A percentile compares a stretch with the other conserved stretches of the same genome.
Conservation (phyloP, 306 rosid genomes). For the Pterocarpus macrocarpus region DNA sequence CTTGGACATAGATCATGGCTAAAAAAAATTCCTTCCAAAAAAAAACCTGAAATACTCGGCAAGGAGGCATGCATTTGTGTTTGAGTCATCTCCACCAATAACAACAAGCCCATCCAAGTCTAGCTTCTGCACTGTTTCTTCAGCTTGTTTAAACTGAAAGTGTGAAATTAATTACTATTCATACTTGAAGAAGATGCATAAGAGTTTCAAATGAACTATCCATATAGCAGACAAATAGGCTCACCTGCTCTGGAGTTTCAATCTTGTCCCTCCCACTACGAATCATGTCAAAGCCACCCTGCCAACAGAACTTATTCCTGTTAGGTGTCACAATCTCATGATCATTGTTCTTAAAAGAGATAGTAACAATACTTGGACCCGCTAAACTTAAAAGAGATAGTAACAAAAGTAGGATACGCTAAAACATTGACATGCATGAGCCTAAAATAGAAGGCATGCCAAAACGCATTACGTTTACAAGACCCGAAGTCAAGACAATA, state of each 20-base stretch:
- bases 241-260: slow-evolving; percentile 98
- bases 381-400: not conserved
- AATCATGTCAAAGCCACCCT: slow-evolving; percentile 99
- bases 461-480: slow-evolving; percentile 19
- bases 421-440: slow-evolving; percentile 16
- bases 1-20: slow-evolving; percentile 13
- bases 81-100: slow-evolving; percentile 98
- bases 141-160: slow-evolving; percentile 91
- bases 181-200: slow-evolving; percentile 23
- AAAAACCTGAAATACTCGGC: slow-evolving; percentile 94
- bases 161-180: slow-evolving; percentile 42
- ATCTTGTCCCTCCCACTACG: slow-evolving; percentile 99
- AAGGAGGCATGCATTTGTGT: slow-evolving; percentile 98
- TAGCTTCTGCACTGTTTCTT: slow-evolving; percentile 85
- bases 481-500: slow-evolving; percentile 21
- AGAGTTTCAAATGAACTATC: slow-evolving; percentile 16
- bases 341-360: slow-evolving; percentile 11
- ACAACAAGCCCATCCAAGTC: slow-evolving; percentile 96
- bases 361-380: not conserved
- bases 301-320: slow-evolving; percentile 43
- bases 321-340: slow-evolving; percentile 37
- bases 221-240: slow-evolving; percentile 31
- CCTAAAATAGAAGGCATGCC: slow-evolving; percentile 20
- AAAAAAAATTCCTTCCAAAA: slow-evolving; percentile 11
- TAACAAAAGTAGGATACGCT: not conserved